Evolutionary conservation across 1,284 basidiomycete genomes (phyloP).

Genomic region (Pseudozyma tsukubaensis): DNA sequence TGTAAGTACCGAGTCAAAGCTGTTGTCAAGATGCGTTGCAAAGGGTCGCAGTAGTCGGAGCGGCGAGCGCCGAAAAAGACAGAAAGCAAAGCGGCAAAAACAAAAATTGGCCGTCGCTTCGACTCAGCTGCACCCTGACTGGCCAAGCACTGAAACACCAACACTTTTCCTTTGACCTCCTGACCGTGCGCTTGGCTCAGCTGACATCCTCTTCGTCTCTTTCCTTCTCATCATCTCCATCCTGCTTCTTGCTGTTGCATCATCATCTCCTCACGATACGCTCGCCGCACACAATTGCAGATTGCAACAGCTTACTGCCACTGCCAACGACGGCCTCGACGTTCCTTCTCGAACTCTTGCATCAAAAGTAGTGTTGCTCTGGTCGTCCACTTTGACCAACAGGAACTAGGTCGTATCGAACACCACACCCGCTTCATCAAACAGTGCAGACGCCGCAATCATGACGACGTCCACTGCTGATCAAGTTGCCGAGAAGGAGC

Average conservation of each 20-base stretch:
- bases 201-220: conserved; percentile 1
- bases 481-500: conserved; percentile 35
- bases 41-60: conserved; percentile 1
- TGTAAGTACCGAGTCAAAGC: background rate
- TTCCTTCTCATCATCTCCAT: background rate
- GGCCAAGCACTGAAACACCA: background rate
- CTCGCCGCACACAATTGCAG: background rate
- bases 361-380: background rate
- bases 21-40: background rate
- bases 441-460: background rate
- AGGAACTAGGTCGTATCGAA: background rate
- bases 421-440: background rate
- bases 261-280: background rate
- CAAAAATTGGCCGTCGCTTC: conserved; percentile 3
- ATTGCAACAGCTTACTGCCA: background rate
- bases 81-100: background rate
- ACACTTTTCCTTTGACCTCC: background rate
- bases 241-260: background rate
- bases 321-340: too few relatives aligned
- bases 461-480: conserved; percentile 7
- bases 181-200: conserved; percentile 3
- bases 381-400: background rate
- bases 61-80: conserved; percentile 6
- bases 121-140: too few relatives aligned
- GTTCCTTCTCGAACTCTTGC: too few relatives aligned